Base-by-base conservation (phyloP, 176 grass and related monocot species). In the Aegilops speltoides region DNA sequence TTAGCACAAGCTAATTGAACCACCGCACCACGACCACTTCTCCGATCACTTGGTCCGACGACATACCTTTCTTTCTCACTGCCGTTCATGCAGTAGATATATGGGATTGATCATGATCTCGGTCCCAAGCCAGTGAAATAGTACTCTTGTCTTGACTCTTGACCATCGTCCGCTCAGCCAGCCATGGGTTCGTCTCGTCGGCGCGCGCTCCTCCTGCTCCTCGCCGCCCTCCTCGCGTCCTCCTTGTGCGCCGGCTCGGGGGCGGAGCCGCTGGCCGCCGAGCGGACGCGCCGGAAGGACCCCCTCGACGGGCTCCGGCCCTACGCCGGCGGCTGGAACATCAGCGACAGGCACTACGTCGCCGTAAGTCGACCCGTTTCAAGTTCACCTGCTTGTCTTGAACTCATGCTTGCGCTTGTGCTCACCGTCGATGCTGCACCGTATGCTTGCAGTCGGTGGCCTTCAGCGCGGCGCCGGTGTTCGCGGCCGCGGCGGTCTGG, bases 251-350 rank as follows among this genome's bases (percentile, higher is more conserved):
- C 33, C 70, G 3, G 80, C 11, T 46, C 88, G 41, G 37, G 1
- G 37, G 25, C 78, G 11, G 89, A 74, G 62, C 17, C 78, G 54
- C 73, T 98, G 86, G 96, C 92, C 8, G 87, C 88, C 13, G 69
- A 85, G 86, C 89, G 84, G 78, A 98, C 92, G 71, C 91, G 84
- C 17, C 88, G 96, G 62, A 96, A 84, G 90, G 96, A 98, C 16
- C 96, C 93, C 25, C 87, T 93, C 5, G 76, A 94, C 79, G 86
- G 90, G 46, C 91, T 98, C 76, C 70, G 79, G 64, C 52, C 79
- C 60, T 98, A 96, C 90, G 88, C 71, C 41, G 92, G 85, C 64
- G 96, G 96, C 10, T 96, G 96, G 96, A 98, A 98, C 89, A 98
- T 98, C 80, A 98, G 92, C 79, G 45, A 93, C 88, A 16, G 63